Base-by-base conservation (phyloP, 805 yeast species). In the Saccharomycopsis selenospora region DNA sequence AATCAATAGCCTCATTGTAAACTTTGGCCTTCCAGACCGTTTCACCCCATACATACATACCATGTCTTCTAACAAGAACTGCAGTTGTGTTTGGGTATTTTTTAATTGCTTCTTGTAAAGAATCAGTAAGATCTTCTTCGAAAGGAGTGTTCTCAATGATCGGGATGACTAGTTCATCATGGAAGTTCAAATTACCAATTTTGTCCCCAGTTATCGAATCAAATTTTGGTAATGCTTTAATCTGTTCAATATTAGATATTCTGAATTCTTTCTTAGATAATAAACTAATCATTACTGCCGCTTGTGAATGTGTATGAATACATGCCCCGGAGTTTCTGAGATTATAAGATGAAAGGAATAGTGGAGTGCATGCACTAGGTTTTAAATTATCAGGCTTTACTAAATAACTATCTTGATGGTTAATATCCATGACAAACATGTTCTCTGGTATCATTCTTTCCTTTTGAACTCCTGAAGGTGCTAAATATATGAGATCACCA, bases 381-480 rank as follows among this genome's bases (percentile, higher is more conserved):
- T 87, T 89, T 64, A 75, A 80, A 10, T 66, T 64, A 41, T 70
- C 62, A 2, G 96, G 96, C n/a, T 68, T 68, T 30, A 84, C 66
- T 13, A 83, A 49, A 50, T 81, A 77, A 42, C 72, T 70, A 44
- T 71, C 66, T 5, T 75, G 70, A 3, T 43, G 17, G 28, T 47
- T 28, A 1, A 45, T 40, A 13, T 46, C 30, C 26, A 40, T 49
- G 11, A 87, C 87, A 63, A 87, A 87, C 78, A 90, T 74, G 61
- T 91, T 87, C 54, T 75, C 73, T 3, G 95, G 95, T 36, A 73
- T 66, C 78, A 90, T 81, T 52, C 89, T 71, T 62, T 90, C 98
- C 67, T 90, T 90, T 62, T 90, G 96, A 6, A 90, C 95, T 1
- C 97, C 97, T n/a, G 95, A 85, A 3, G 98, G 97, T 0, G 97